phyloP scores from a whole-genome alignment of 23 red algal genomes.

The Chondrus crispus region DNA sequence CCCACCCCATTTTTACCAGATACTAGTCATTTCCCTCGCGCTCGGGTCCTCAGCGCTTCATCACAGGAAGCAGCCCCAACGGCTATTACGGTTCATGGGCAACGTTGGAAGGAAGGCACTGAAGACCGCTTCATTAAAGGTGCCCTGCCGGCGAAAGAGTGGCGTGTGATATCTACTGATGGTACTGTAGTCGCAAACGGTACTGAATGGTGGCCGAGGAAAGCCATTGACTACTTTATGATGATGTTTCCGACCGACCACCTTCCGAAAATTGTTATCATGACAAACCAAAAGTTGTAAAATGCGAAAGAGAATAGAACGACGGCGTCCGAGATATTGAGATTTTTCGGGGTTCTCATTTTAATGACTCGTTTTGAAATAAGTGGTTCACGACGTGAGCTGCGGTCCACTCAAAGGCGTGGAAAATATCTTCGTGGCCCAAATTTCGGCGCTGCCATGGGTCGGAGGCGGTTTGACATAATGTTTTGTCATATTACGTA shows the following conservation, averaged over 20 bases:
- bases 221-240: not conserved
- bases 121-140: no score
- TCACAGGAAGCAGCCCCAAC: no score
- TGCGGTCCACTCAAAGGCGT: not conserved
- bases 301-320: not conserved
- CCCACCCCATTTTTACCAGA: no score
- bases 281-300: not conserved
- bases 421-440: not conserved
- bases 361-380: constrained; percentile 4
- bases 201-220: no score
- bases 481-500: not conserved
- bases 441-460: not conserved
- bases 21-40: no score
- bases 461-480: not conserved
- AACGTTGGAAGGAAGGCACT: no score
- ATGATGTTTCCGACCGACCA: not conserved
- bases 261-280: not conserved
- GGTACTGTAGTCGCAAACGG: no score
- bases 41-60: no score
- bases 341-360: not conserved
- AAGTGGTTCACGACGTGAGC: not conserved
- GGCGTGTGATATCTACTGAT: no score
- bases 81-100: no score
- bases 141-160: no score
- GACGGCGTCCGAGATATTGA: not conserved